Percentiles rank a stretch among this genome's conserved stretches.
These are phyloP conservation scores for Malus domestica DNA, from an alignment of 306 rosid species.

Conservation along the genomic window ASM211411v1 NC_041796.1:471001-471500, in stretches of 20 bases:
- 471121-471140: slow-evolving; percentile 74
- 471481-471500: not conserved
- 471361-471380: slow-evolving; percentile 72
- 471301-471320: slow-evolving; percentile 19
- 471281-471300: not conserved
- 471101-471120: slow-evolving; percentile 82
- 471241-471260: slow-evolving; percentile 38
- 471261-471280: not conserved
- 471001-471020: too few relatives aligned
- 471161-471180: slow-evolving; percentile 63
- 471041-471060: not conserved
- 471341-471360: slow-evolving; percentile 72
- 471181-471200: slow-evolving; percentile 82
- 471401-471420: slow-evolving; percentile 41
- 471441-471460: not conserved
- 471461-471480: not conserved
- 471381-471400: slow-evolving; percentile 37
- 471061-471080: slow-evolving; percentile 58
- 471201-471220: slow-evolving; percentile 86
- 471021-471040: not conserved
- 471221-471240: slow-evolving; percentile 89
- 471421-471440: not conserved
- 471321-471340: slow-evolving; percentile 72
- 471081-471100: slow-evolving; percentile 94
- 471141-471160: slow-evolving; percentile 68